Percentiles rank a stretch among this genome's conserved stretches.
These are phyloP conservation scores for Bipolaris sorokiniana DNA, from an alignment of 2,329 filamentous ascomycete genomes.

Conservation along the genomic window DNA sequence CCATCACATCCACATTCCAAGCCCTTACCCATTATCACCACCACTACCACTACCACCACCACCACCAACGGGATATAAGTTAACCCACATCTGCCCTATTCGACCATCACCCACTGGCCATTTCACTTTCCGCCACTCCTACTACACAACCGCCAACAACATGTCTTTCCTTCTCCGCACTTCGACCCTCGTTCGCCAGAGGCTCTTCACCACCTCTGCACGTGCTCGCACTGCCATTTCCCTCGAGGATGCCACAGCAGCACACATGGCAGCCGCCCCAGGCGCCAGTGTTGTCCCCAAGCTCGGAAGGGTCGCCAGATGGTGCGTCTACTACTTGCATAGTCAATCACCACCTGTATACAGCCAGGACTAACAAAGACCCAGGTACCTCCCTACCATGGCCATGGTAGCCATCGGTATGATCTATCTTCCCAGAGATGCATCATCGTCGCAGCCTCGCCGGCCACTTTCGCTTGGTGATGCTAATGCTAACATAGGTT, in stretches of 20 bases:
- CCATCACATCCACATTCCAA: conserved; percentile 7
- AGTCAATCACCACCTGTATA: background rate
- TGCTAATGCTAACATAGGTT: conserved; percentile 44
- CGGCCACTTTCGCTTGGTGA: conserved; percentile 38
- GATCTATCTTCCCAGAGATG: conserved; percentile 33
- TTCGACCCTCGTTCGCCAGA: conserved; percentile 30
- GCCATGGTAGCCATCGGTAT: conserved; percentile 42
- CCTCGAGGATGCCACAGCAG: conserved; percentile 30
- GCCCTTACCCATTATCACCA: background rate
- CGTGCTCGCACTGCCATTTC: conserved; percentile 33
- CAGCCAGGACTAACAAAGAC: conserved; percentile 7
- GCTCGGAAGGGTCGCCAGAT: conserved; percentile 42
- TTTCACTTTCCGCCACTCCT: conserved; percentile 8
- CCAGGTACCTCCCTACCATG: conserved; percentile 46
- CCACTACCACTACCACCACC: background rate
- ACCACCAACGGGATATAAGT: conserved; percentile 12
- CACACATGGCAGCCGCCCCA: conserved; percentile 30
- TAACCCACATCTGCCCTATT: conserved; percentile 6
- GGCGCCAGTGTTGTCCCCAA: conserved; percentile 34
- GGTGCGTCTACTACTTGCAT: conserved; percentile 25
- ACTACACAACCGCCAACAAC: conserved; percentile 19
- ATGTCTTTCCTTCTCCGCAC: conserved; percentile 41
- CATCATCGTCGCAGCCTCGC: conserved; percentile 23
- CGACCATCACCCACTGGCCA: conserved; percentile 5
- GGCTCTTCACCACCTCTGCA: conserved; percentile 41